These are phyloP conservation scores for Mucor indicus DNA, from an alignment of 371 early-diverging fungal species.

Conservation along the genomic window DNA sequence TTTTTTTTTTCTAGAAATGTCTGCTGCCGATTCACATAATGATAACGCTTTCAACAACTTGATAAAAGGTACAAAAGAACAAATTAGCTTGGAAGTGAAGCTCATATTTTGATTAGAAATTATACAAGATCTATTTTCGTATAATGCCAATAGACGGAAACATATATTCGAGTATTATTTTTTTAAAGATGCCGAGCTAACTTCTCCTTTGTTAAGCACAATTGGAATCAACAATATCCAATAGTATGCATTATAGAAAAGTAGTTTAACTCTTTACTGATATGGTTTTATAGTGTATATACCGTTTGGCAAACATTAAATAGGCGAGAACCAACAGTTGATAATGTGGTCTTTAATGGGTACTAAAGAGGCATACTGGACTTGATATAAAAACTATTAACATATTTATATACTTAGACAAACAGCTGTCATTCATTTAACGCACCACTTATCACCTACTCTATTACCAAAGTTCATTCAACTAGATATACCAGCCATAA, in stretches of 20 bases:
- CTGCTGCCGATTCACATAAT: too few species aligned
- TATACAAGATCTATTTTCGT: slow-evolving; percentile 44
- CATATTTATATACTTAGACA: slow-evolving; percentile 54
- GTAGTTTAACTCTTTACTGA: neutral
- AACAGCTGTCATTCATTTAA: too few species aligned
- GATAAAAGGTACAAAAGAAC: too few species aligned
- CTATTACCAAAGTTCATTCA: too few species aligned
- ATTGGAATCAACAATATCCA: slow-evolving; percentile 57
- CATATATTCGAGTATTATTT: slow-evolving; percentile 46
- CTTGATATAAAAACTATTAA: slow-evolving; percentile 49
- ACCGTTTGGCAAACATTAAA: slow-evolving; percentile 64
- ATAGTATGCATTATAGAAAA: too few species aligned
- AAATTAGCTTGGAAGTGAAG: too few species aligned
- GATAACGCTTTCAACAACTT: too few species aligned
- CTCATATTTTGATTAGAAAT: too few species aligned
- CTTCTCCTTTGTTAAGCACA: slow-evolving; percentile 57
- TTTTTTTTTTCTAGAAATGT: too few species aligned
- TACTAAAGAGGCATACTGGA: slow-evolving; percentile 57
- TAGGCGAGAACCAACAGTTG: slow-evolving; percentile 51
- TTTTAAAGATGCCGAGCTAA: slow-evolving; percentile 32
- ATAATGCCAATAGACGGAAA: slow-evolving; percentile 34
- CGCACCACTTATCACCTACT: too few species aligned
- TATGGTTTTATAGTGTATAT: slow-evolving; percentile 40
- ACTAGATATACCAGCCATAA: too few species aligned
- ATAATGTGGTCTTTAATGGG: slow-evolving; percentile 59